phyloP scores from a whole-genome alignment of 805 yeast genomes.

The Candida andamanensis region DNA sequence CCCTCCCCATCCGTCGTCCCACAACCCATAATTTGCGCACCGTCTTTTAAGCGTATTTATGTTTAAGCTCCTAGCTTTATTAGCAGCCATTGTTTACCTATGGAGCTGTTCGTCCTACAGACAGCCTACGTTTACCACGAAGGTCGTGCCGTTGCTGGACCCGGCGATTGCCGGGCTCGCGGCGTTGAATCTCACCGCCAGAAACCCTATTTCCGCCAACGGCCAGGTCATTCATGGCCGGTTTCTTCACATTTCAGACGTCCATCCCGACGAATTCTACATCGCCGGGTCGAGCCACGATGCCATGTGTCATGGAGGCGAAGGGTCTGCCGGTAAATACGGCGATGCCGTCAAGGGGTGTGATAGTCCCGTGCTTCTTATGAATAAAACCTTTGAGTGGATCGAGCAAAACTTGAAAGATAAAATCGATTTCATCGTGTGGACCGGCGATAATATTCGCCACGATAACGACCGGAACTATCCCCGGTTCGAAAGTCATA shows the following conservation, averaged over 20 bases:
- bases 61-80: conserved; percentile 3
- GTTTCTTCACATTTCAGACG: conserved; percentile 79
- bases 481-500: conserved; percentile 72
- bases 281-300: conserved; percentile 43
- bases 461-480: conserved; percentile 73
- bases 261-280: conserved; percentile 78
- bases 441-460: conserved; percentile 89
- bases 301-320: conserved; percentile 54
- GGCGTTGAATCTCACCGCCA: conserved; percentile 28
- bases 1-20: too few species aligned
- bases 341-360: conserved; percentile 78
- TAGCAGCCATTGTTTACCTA: conserved; percentile 5
- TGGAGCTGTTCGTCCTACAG: conserved; percentile 7
- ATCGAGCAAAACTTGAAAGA: conserved; percentile 57
- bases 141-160: conserved; percentile 2
- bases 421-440: conserved; percentile 76
- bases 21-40: too few species aligned
- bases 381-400: conserved; percentile 65
- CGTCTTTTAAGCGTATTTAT: too few species aligned
- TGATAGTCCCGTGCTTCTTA: conserved; percentile 63
- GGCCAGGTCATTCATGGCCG: conserved; percentile 55
- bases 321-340: conserved; percentile 54
- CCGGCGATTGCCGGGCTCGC: conserved; percentile 2
- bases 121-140: background rate
- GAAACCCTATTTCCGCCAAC: conserved; percentile 23